phyloP scores from a whole-genome alignment of 169 alveolate species.

The Eimeria maxima region DNA sequence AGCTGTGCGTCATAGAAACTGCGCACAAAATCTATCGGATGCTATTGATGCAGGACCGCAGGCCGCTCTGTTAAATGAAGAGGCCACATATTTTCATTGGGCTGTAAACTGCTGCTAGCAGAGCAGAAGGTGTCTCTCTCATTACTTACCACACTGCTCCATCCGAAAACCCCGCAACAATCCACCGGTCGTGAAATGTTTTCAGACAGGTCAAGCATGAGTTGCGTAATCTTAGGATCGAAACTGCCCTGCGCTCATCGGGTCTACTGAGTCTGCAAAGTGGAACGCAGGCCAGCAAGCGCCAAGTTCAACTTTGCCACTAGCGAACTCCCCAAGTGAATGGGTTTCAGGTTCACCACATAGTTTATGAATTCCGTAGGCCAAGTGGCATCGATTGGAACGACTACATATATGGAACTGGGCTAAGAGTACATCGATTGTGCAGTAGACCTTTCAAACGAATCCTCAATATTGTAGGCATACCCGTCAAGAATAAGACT shows the following conservation, averaged over 20 bases:
- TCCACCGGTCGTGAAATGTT: slow-evolving; percentile 89
- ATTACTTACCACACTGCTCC: slow-evolving; percentile 91
- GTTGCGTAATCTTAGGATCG: slow-evolving; percentile 90
- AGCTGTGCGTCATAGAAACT: slow-evolving; percentile 93
- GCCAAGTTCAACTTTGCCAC: background rate
- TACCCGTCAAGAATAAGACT: slow-evolving; percentile 93
- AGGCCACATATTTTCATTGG: background rate
- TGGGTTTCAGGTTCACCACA: background rate
- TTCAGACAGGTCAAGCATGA: slow-evolving; percentile 90
- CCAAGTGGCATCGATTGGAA: background rate
- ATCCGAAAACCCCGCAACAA: slow-evolving; percentile 93
- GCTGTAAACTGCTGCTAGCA: background rate
- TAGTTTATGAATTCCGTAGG: background rate
- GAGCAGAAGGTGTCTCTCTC: background rate
- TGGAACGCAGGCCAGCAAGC: background rate
- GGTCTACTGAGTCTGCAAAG: slow-evolving; percentile 88
- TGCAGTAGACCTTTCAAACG: background rate
- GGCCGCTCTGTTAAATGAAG: background rate
- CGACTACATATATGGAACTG: background rate
- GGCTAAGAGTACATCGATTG: background rate
- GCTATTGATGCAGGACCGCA: background rate
- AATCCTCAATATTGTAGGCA: background rate
- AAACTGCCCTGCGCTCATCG: slow-evolving; percentile 93
- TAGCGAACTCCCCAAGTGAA: background rate
- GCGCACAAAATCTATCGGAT: background rate